Percentiles rank a stretch among this genome's conserved stretches.
These are phyloP conservation scores for Alternaria gansuensis DNA, from an alignment of 2,329 filamentous ascomycete genomes.

Conservation along the genomic window DNA sequence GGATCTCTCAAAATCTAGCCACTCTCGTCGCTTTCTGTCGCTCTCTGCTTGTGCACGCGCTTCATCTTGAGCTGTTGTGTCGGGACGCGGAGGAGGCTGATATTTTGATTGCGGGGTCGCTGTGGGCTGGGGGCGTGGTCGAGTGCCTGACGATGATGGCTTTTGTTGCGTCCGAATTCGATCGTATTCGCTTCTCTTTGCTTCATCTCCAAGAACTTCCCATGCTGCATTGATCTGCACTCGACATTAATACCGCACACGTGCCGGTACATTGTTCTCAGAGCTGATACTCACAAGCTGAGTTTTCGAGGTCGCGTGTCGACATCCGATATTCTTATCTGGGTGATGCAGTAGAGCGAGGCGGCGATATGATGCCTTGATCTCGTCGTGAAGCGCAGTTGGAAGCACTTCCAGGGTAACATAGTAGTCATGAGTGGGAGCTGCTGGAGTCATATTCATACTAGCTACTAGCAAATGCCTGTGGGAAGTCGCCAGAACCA, in stretches of 20 bases:
- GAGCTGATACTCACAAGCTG: constrained; percentile 3
- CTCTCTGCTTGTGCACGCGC: constrained; percentile 10
- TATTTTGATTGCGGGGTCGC: neutral
- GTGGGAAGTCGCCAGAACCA: neutral
- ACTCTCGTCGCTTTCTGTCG: constrained; percentile 15
- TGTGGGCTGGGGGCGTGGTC: neutral
- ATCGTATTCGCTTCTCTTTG: constrained; percentile 5
- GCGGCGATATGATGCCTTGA: constrained; percentile 10
- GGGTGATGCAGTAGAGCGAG: constrained; percentile 15
- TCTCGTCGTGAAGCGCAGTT: constrained; percentile 1
- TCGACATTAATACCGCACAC: neutral
- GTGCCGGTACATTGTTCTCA: neutral
- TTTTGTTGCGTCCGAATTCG: neutral
- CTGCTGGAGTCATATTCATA: constrained; percentile 1
- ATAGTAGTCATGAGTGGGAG: constrained; percentile 9
- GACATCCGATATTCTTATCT: constrained; percentile 10
- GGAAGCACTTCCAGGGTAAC: constrained; percentile 3
- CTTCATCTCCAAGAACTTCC: constrained; percentile 10
- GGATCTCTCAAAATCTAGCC: constrained; percentile 11
- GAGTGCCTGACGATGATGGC: neutral
- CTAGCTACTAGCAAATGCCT: neutral
- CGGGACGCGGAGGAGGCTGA: neutral
- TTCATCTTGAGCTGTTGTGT: constrained; percentile 8
- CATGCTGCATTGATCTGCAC: constrained; percentile 17
- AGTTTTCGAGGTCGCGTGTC: neutral